Evolutionary conservation across 2,329 filamentous ascomycete genomes (phyloP).

Genomic region (Gyromitra esculenta): DNA sequence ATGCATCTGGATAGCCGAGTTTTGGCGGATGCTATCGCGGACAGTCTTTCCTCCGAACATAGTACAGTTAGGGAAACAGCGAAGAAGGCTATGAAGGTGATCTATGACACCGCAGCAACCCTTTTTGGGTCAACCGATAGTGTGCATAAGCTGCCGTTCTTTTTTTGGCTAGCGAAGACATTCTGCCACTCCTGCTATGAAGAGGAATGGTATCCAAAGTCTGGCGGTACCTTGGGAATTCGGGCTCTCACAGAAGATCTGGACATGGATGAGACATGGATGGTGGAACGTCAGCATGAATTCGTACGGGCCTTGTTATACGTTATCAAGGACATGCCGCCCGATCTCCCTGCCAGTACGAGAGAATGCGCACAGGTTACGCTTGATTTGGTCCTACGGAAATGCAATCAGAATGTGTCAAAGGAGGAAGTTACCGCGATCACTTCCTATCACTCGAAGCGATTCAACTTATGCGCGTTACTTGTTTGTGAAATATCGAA

Average conservation of each 20-base stretch:
- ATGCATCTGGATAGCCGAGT: constrained; percentile 86
- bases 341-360: constrained; percentile 90
- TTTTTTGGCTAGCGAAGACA: constrained; percentile 79
- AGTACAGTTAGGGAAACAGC: constrained; percentile 82
- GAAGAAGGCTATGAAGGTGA: constrained; percentile 77
- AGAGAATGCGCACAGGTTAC: constrained; percentile 83
- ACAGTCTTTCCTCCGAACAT: constrained; percentile 87
- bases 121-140: constrained; percentile 80
- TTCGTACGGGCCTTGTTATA: constrained; percentile 93
- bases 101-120: constrained; percentile 77
- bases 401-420: constrained; percentile 79
- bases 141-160: constrained; percentile 82
- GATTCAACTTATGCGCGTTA: constrained; percentile 81
- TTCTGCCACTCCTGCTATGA: constrained; percentile 97
- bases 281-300: constrained; percentile 82
- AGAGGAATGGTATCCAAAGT: constrained; percentile 98
- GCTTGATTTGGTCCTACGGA: constrained; percentile 78
- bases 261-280: constrained; percentile 83
- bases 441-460: constrained; percentile 71
- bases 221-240: constrained; percentile 89
- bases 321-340: constrained; percentile 97
- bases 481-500: constrained; percentile 90
- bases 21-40: constrained; percentile 87
- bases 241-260: constrained; percentile 85
- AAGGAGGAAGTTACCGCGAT: constrained; percentile 73